Evolutionary conservation across 2,329 filamentous ascomycete genomes (phyloP).

Genomic region (Colletotrichum trifolii): DNA sequence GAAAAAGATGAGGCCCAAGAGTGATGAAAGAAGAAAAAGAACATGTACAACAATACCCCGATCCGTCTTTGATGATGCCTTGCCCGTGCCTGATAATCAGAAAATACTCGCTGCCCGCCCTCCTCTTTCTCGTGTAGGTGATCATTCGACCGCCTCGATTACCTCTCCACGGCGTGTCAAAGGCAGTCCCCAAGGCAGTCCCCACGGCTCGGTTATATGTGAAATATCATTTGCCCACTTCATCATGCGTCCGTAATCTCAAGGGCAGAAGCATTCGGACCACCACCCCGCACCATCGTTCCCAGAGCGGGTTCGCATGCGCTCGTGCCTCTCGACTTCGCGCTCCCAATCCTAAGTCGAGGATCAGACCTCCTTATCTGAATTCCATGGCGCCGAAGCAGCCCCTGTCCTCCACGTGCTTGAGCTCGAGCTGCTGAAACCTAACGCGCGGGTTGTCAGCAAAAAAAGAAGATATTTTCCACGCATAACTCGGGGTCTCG

Average conservation of each 20-base stretch:
- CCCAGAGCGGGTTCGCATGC: constrained; percentile 1
- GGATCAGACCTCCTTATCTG: constrained; percentile 44
- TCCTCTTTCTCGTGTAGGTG: constrained; percentile 3
- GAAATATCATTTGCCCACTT: constrained; percentile 30
- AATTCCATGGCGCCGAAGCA: constrained; percentile 92
- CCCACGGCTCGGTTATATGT: constrained; percentile 28
- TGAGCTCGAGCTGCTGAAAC: constrained; percentile 92
- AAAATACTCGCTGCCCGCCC: constrained; percentile 12
- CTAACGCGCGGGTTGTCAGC: constrained; percentile 55
- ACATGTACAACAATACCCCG: constrained; percentile 28
- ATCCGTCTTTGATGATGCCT: constrained; percentile 32
- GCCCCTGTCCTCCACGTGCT: constrained; percentile 86
- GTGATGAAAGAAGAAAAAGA: constrained; percentile 1
- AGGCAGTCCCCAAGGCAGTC: constrained; percentile 24
- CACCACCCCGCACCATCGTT: constrained; percentile 19
- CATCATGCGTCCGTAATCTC: constrained; percentile 7
- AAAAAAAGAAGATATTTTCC: not conserved
- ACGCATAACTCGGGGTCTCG: constrained; percentile 9
- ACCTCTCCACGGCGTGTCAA: constrained; percentile 1
- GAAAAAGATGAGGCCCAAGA: constrained; percentile 45
- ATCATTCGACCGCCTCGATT: constrained; percentile 5
- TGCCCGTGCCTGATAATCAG: constrained; percentile 26
- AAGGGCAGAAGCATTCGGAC: constrained; percentile 9
- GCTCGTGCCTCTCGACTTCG: constrained; percentile 20
- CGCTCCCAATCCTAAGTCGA: not conserved